phyloP scores from a whole-genome alignment of 73 alveolate species.

The Paramecium caudatum region DNA sequence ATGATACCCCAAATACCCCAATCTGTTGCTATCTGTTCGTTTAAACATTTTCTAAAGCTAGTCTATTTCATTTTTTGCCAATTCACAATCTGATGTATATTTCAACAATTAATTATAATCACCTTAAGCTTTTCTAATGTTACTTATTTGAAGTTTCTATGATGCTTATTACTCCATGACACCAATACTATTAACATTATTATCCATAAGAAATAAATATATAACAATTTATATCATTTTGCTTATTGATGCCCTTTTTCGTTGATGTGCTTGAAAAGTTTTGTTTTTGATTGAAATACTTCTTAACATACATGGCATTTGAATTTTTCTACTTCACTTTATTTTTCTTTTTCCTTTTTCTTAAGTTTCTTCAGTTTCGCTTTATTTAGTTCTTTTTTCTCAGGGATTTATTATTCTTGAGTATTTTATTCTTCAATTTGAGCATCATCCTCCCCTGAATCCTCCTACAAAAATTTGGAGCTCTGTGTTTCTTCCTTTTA shows the following conservation, averaged over 20 bases:
- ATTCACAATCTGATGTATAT: conserved; percentile 5
- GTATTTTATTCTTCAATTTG: not conserved
- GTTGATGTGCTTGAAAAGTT: conserved; percentile 83
- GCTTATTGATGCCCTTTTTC: conserved; percentile 84
- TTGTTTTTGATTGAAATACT: conserved; percentile 77
- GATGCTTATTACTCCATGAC: conserved; percentile 4
- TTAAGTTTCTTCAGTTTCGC: conserved; percentile 75
- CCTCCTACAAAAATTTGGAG: conserved; percentile 32
- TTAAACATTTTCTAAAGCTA: conserved; percentile 29
- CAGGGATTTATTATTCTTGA: conserved; percentile 54
- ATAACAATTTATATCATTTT: conserved; percentile 40
- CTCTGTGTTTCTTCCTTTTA: conserved; percentile 73
- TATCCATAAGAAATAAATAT: not conserved
- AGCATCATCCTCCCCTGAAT: conserved; percentile 52
- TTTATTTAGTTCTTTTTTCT: conserved; percentile 76
- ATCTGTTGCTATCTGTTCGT: conserved; percentile 3
- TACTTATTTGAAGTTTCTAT: not conserved
- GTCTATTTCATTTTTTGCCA: conserved; percentile 26
- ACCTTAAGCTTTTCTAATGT: not conserved
- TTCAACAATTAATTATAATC: conserved; percentile 34
- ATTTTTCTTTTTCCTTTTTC: conserved; percentile 76
- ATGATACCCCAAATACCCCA: conserved; percentile 18
- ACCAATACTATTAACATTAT: not conserved
- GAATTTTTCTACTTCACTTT: conserved; percentile 29
- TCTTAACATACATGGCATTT: conserved; percentile 81